Evolutionary conservation across 1,284 basidiomycete genomes (phyloP).

Genomic region (Tilletia caries): DNA sequence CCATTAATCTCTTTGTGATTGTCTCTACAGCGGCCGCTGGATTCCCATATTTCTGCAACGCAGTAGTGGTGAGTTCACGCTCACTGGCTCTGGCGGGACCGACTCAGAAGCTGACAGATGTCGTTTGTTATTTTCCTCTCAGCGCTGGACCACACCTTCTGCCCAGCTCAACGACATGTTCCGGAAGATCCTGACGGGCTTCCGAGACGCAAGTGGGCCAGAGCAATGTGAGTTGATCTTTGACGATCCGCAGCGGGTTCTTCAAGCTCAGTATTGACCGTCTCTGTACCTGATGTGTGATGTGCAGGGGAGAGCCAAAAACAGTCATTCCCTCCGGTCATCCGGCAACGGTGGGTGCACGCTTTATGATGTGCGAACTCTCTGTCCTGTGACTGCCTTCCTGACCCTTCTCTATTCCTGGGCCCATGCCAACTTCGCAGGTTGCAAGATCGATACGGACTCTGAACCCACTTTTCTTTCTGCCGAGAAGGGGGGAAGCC

Average conservation of each 20-base stretch:
- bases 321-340: slow-evolving; percentile 13
- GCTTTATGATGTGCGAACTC: background rate
- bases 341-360: background rate
- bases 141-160: slow-evolving; percentile 46
- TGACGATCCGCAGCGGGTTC: too few species aligned
- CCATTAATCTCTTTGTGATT: background rate
- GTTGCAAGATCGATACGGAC: slow-evolving; percentile 35
- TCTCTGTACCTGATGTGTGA: background rate
- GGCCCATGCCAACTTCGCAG: too few species aligned
- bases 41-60: slow-evolving; percentile 53
- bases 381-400: too few species aligned
- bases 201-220: slow-evolving; percentile 75
- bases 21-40: slow-evolving; percentile 33
- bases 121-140: background rate
- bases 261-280: too few species aligned
- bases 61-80: slow-evolving; percentile 32
- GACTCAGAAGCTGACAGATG: background rate
- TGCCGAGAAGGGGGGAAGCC: too few species aligned
- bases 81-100: background rate
- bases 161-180: slow-evolving; percentile 46
- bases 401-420: too few species aligned
- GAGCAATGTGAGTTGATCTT: slow-evolving; percentile 57
- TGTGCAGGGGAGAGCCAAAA: slow-evolving; percentile 23
- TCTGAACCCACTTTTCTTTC: too few species aligned
- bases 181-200: slow-evolving; percentile 67